Conservation (phyloP, 176 grass and related monocot species). For the Carex cristatella region DNA sequence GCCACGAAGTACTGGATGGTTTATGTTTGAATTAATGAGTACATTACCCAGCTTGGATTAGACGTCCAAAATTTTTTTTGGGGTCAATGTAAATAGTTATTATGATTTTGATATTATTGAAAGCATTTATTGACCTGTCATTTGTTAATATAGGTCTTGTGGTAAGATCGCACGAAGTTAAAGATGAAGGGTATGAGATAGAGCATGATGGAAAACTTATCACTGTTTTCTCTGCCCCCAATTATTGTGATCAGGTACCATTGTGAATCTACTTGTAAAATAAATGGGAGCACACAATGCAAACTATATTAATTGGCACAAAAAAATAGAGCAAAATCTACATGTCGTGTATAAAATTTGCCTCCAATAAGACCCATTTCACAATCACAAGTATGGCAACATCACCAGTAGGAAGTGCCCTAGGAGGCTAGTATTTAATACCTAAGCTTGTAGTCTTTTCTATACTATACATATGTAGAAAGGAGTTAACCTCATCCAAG, state of each 20-base stretch:
- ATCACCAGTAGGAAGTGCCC: neutral
- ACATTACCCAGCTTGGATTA: neutral
- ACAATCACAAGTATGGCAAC: neutral
- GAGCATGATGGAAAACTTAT: conserved; percentile 89
- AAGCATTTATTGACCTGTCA: neutral
- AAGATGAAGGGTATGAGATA: conserved; percentile 85
- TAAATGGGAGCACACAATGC: neutral
- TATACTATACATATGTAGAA: neutral
- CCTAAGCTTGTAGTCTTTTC: neutral
- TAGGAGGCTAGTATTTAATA: no score
- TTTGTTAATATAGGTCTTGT: conserved; percentile 48
- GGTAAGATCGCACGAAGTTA: conserved; percentile 88
- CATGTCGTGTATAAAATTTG: neutral
- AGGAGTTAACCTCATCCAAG: neutral
- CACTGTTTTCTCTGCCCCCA: conserved; percentile 83
- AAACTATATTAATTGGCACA: neutral
- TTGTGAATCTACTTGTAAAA: neutral
- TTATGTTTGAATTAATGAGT: neutral
- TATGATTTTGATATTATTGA: conserved; percentile 16
- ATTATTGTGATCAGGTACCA: conserved; percentile 83
- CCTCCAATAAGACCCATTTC: neutral
- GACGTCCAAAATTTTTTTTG: neutral
- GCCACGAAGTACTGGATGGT: neutral
- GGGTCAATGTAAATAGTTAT: neutral
- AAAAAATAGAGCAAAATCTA: neutral